A percentile compares a stretch with the other conserved stretches of the same genome.
These are phyloP conservation scores for Pueraria montana DNA, from an alignment of 306 rosid species.

Conservation along the genomic window DNA sequence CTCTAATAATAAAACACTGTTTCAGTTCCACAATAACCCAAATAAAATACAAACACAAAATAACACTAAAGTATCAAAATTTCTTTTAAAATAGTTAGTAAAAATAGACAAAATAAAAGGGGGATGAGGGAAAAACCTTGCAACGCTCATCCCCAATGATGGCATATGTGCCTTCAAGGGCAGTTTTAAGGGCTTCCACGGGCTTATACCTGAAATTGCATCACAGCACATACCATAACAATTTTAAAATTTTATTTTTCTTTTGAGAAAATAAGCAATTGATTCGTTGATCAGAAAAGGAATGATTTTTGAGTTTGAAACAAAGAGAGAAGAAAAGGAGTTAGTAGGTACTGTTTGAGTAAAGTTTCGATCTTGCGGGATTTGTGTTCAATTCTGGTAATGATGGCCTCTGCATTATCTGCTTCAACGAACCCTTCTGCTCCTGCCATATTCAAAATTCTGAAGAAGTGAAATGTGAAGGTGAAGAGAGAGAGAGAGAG, in stretches of 20 bases:
- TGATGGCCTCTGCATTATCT: conserved; percentile 92
- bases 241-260: neutral
- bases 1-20: neutral
- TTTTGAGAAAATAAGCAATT: neutral
- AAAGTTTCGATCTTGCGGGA: conserved; percentile 94
- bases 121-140: conserved; percentile 62
- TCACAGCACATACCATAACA: neutral
- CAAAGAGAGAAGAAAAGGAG: neutral
- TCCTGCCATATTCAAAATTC: conserved; percentile 78
- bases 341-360: conserved; percentile 83
- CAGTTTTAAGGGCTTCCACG: conserved; percentile 95
- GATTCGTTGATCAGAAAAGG: neutral
- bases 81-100: neutral
- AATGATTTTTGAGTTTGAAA: no score
- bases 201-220: conserved; percentile 70
- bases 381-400: conserved; percentile 92
- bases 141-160: conserved; percentile 91
- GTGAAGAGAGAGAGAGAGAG: no score
- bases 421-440: conserved; percentile 75
- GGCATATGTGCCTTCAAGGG: conserved; percentile 95
- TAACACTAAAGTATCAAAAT: neutral
- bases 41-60: conserved; percentile 25
- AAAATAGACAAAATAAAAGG: neutral
- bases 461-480: neutral
- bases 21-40: conserved; percentile 15